Evolutionary conservation across 2,329 filamentous ascomycete species (phyloP), one percentile per base, ranked within the genome.

Genomic region (Diaporthe batatas): DNA sequence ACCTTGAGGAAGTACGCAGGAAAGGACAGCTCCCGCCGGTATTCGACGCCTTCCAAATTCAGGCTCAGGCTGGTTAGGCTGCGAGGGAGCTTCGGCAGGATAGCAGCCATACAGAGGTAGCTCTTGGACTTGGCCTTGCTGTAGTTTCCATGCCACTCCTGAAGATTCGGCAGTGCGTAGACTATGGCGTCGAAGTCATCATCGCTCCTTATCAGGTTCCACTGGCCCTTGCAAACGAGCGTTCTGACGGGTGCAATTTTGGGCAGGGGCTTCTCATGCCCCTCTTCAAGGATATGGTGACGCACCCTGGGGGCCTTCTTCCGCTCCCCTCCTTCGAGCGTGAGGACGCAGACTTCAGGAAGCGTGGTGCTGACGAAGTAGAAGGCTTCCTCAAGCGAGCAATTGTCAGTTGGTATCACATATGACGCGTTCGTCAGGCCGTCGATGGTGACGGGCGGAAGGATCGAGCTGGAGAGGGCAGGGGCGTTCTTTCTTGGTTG

Each of bases 121-220:
- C 89, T 92, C 83, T 93, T 93, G 18, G 90, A 90, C 81, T 94
- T 94, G 70, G 91, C 91, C 80, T 92, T 93, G 79, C 90, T 92
- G 83, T 90, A 91, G 7, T 87, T 88, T n/a, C 86, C 87, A 73
- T 90, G 88, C 89, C 89, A 91, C 76, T 90, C 88, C 67, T 83
- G 82, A n/a, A 94, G 82, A 74, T 89, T 91, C 1, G 93, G 93
- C 55, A 94, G 80, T 6, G 92, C 91, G 16, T 83, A 80, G 25
- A 90, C 85, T 65, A 95, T 86, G 68, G 85, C 86, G 71, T 86
- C 82, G 81, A 93, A 94, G 79, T 94, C 91, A 23, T 84, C 82
- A 55, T 88, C 83, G 21, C 87, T 84, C 59, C 92, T 86, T 80
- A 94, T 92, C 36, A 94, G 85, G 78, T 94, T 94, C 92, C 92